Evolutionary conservation across 176 grass and related monocot species (phyloP), one percentile per base, ranked within the genome.

Genomic region (Musa beccarii): DNA sequence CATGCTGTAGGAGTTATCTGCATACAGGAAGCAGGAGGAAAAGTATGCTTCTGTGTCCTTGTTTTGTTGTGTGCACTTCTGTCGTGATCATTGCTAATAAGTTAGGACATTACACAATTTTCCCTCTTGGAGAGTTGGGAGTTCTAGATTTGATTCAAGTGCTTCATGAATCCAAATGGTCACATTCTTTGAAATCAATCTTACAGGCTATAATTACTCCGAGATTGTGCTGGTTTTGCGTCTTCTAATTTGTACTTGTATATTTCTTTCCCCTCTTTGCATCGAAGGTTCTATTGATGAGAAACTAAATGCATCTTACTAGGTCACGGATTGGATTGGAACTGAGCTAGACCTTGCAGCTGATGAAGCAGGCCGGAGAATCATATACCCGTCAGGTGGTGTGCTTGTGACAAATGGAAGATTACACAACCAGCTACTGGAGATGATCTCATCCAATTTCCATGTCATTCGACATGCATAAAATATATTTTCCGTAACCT

Each of bases 281-380:
- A 34, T 34, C 11, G 13, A 54, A 51, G 17, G 68, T 14, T 66
- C 23, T 25, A 20, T 28, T 52, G 53, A 12, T 52, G 34, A 80
- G 19, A 26, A 29, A 22, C 1, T 14, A 59, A 79, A 57, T 49
- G 53, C 9, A 51, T 73, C 10, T 50, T 29, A 73, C 51, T 21
- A 97, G 95, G 87, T 87, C 26, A 99, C 86, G 80, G 95, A 99
- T 72, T 99, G 95, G 95, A 86, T 65, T 22, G 95, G 90, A 55
- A 75, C 83, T 49, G 73, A 78, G 43, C 82, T 99, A 76, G 74
- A 94, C 81, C 74, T 94, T 84, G 86, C 84, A 49, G 86, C 90
- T 89, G 88, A 99, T 79, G 62, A 83, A 84, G 83, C 74, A 64
- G 85, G 74, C 1, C 79, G 88, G 19, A 93, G 95, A 83, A 80